Evolutionary conservation across 805 yeast genomes (phyloP), one percentile per base, ranked within the genome.

Genomic region (Hanseniaspora valbyensis): DNA sequence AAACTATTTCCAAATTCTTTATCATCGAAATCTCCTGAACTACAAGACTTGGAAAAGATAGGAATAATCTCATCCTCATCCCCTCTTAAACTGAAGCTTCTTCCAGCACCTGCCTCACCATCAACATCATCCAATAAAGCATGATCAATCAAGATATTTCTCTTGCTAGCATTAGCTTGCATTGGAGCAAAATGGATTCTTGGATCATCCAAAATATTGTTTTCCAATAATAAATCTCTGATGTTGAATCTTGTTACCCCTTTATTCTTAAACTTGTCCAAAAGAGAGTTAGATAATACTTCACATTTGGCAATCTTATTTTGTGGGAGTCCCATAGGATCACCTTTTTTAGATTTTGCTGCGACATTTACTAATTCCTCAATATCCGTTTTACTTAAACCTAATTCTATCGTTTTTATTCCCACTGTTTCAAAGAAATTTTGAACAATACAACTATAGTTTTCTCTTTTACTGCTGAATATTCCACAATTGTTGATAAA

Each of bases 401-500:
- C 95, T 19, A 90, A 66, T 51, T 83, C 75, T 36, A 67, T 61
- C 0, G 94, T 83, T 24, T 67, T 69, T 6, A 70, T 61, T 42
- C 74, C 64, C 0, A 87, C 95, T 53, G 75, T 64, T 51, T 72
- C 74, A 33, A 90, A 69, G 59, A 90, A 79, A 8, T 74, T 70
- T 19, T 69, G 69, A 37, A 84, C 69, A 8, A 40, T 40, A n/a
- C 14, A 48, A 3, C 44, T 32, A 19, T 21, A 48, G 30, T 48
- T 24, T 12, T 29, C 26, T 29, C 39, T 45, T 10, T 42, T 42
- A 13, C 16, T 10, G 13, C 22, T 19, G 24, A 32, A 48, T 7
- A 40, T 81, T 60, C 82, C 76, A 54, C 95, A 87, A 46, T 96
- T 96, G 26, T 84, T 83, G 13, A 50, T 14, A 29, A 39, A 44